These are phyloP conservation scores for Orobanche coerulescens DNA, from an alignment of 257 asterid genomes.

Conservation along the genomic window DNA sequence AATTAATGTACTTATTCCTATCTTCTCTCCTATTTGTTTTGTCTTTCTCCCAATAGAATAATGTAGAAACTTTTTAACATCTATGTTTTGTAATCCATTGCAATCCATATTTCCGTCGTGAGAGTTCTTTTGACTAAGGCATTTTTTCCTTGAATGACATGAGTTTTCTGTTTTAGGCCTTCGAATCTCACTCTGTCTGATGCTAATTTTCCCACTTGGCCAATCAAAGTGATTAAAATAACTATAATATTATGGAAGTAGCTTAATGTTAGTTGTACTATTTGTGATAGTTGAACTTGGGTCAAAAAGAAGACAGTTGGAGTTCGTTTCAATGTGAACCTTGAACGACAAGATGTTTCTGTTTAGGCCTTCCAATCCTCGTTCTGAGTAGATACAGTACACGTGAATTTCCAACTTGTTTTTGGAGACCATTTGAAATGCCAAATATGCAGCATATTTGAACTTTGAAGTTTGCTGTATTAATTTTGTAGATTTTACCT, in stretches of 20 bases:
- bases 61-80: not conserved
- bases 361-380: not conserved
- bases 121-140: not conserved
- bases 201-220: not conserved
- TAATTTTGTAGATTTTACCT: conserved; percentile 5
- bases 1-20: not conserved
- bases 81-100: conserved; percentile 3
- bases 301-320: not conserved
- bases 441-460: not conserved
- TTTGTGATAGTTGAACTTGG: not conserved
- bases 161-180: not conserved
- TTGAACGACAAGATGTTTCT: too few species aligned
- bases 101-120: not conserved
- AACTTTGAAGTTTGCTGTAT: not conserved
- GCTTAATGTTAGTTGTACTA: not conserved
- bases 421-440: not conserved
- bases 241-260: not conserved
- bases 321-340: not conserved
- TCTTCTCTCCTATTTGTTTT: not conserved
- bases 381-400: not conserved
- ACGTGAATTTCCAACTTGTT: not conserved
- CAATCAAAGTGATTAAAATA: not conserved
- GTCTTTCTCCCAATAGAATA: not conserved
- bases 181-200: not conserved
- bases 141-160: not conserved